Evolutionary conservation across 129 eudicot genomes (phyloP).

Genomic region (Silybum marianum): DNA sequence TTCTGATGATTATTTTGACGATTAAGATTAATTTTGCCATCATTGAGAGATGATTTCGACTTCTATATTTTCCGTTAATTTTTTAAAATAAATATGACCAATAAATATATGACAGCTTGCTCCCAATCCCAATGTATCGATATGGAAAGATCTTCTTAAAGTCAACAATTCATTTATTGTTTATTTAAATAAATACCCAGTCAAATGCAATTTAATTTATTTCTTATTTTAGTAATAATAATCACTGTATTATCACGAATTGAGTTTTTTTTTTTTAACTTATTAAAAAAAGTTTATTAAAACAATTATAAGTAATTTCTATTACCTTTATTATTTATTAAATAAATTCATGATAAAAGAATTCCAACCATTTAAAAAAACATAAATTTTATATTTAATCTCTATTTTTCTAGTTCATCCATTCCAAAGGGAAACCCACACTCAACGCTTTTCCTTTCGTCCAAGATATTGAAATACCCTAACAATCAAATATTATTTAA

Average conservation of each 20-base stretch:
- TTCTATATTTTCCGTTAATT: background rate
- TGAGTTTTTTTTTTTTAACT: background rate
- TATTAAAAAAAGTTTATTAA: too few relatives aligned
- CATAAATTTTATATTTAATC: background rate
- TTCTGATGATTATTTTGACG: background rate
- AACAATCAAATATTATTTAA: background rate
- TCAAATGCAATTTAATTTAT: background rate
- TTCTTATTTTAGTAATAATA: background rate
- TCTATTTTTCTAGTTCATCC: background rate
- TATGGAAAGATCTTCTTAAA: background rate
- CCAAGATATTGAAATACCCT: slow-evolving; percentile 25
- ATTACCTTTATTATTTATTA: background rate
- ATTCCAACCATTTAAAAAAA: background rate
- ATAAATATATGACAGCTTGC: slow-evolving; percentile 20
- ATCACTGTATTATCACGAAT: too few relatives aligned
- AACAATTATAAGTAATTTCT: too few relatives aligned
- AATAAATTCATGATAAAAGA: background rate
- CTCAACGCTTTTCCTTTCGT: slow-evolving; percentile 26
- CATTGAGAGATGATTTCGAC: background rate
- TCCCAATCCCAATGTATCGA: background rate
- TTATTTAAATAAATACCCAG: background rate
- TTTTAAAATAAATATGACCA: background rate
- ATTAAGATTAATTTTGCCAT: too few relatives aligned
- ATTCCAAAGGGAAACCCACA: slow-evolving; percentile 32
- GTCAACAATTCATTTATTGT: background rate